Percentiles rank a stretch among this genome's conserved stretches.
These are phyloP conservation scores for Trifolium fragiferum DNA, from an alignment of 306 rosid species.

Conservation along the genomic window DNA sequence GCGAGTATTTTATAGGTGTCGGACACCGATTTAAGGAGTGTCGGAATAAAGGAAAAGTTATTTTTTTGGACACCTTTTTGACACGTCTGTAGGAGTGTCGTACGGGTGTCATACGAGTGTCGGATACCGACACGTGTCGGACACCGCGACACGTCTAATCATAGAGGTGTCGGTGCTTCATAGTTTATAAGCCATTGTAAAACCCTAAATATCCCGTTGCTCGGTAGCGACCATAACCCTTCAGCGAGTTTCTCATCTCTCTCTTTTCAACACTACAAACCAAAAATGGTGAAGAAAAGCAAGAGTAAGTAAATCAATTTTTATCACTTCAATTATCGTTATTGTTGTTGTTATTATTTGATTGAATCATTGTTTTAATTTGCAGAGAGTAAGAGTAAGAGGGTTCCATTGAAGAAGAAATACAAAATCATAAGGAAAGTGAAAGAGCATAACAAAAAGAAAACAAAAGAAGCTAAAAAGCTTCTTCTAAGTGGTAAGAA, in stretches of 20 bases:
- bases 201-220: background rate
- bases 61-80: no score
- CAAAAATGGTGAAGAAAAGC: slow-evolving; percentile 85
- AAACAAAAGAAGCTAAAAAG: slow-evolving; percentile 93
- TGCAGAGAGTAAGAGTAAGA: slow-evolving; percentile 97
- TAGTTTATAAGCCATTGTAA: no score
- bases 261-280: background rate
- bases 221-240: background rate
- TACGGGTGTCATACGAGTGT: no score
- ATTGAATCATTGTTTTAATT: slow-evolving; percentile 21
- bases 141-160: no score
- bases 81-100: no score
- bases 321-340: background rate
- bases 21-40: no score
- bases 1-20: no score
- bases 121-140: no score
- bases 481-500: slow-evolving; percentile 58
- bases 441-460: slow-evolving; percentile 83
- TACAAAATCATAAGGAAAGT: slow-evolving; percentile 85
- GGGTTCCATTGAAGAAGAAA: slow-evolving; percentile 81
- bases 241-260: no score
- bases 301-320: slow-evolving; percentile 58
- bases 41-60: no score
- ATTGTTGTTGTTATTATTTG: background rate
- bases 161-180: no score